Evolutionary conservation across 305 asterid species (phyloP), one percentile per base, ranked within the genome.

Genomic region (Coffea humblotiana): DNA sequence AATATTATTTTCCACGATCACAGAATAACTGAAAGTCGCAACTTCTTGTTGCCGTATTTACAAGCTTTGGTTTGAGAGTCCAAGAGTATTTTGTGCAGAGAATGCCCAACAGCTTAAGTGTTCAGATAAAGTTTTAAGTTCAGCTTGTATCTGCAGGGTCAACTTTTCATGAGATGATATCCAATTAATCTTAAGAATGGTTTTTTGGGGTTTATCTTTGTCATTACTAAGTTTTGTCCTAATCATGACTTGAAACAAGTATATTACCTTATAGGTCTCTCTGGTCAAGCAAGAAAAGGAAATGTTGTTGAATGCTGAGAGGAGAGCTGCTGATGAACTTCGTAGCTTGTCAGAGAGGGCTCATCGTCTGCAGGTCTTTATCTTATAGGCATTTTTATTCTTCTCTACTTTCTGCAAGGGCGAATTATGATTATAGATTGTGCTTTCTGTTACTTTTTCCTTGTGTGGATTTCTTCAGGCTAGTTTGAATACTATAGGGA

Each of bases 301-400:
- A 84, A 82, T 90, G 83, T 81, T 91, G 72, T 83, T 84, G 73
- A 91, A 88, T 83, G 87, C 99, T 32, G 98, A 96, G 84, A 94
- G 92, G 88, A 91, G 98, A 90, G 98, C 99, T 60, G 88, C 88
- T 68, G 97, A 94, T 84, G 99, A 94, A 90, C 94, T 90, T 82
- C 91, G 90, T 71, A 89, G 85, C 87, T 86, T 94, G 87, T 88
- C 97, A 15, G 98, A 91, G 85, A 94, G 99, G 89, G 93, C 91
- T 87, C 89, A 91, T 75, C 93, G 92, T 35, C 88, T 96, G 85
- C 99, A 96, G 98, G 98, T 94, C 13, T 72, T 69, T 8, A 47
- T 11, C 71, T 48, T 60, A 16, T 14, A 61, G 37, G 35, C 1
- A 63, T 67, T 52, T 69, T 43, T 60, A 23, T 58, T 21, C 51